Evolutionary conservation across 1,284 basidiomycete species (phyloP).

Genomic region (Inonotus obliquus): DNA sequence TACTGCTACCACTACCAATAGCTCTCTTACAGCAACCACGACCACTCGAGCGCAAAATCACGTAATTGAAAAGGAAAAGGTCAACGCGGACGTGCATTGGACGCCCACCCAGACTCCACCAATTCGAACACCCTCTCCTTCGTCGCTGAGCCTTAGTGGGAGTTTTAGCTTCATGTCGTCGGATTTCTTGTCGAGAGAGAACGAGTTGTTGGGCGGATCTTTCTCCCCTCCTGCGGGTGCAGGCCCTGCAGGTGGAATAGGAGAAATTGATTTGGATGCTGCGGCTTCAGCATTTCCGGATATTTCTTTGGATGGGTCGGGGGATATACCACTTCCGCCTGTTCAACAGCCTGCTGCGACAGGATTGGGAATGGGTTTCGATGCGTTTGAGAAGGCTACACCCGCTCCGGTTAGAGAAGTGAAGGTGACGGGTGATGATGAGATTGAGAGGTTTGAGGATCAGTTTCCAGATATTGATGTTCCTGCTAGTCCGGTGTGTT

Average conservation of each 20-base stretch:
- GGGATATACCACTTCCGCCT: slow-evolving; percentile 45
- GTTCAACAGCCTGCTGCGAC: slow-evolving; percentile 22
- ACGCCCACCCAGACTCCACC: not conserved
- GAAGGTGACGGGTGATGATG: slow-evolving; percentile 82
- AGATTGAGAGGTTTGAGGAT: slow-evolving; percentile 86
- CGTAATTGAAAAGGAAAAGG: not conserved
- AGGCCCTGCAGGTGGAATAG: slow-evolving; percentile 30
- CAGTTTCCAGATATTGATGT: slow-evolving; percentile 85
- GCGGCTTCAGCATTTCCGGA: slow-evolving; percentile 84
- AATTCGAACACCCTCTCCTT: not conserved
- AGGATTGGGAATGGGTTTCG: slow-evolving; percentile 46
- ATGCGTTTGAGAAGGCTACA: slow-evolving; percentile 44
- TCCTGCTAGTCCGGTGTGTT: slow-evolving; percentile 40
- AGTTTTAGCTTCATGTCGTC: not conserved
- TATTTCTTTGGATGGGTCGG: slow-evolving; percentile 65
- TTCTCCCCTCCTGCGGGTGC: slow-evolving; percentile 31
- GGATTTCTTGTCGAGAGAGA: slow-evolving; percentile 6
- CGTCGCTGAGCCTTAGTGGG: not conserved
- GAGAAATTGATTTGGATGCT: slow-evolving; percentile 71
- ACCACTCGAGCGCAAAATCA: not conserved
- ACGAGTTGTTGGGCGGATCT: slow-evolving; percentile 27
- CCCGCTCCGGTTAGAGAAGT: slow-evolving; percentile 46
- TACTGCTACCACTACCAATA: not conserved
- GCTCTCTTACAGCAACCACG: not conserved
- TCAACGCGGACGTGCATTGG: not conserved